Conservation (phyloP, 2,329 filamentous ascomycete species). For the Ophiobolus disseminans region DNA sequence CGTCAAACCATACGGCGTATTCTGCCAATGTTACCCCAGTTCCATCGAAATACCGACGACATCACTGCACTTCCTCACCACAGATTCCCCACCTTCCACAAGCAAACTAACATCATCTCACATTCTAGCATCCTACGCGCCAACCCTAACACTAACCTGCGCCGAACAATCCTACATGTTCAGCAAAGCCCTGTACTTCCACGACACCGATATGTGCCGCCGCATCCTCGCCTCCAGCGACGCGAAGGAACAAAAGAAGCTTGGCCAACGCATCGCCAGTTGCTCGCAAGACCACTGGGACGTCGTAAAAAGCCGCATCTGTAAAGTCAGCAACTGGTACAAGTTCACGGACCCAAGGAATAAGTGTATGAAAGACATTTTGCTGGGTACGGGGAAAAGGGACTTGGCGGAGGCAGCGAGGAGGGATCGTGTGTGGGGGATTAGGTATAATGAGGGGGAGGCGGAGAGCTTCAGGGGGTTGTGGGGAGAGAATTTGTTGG, state of each 20-base stretch:
- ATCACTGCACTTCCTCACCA: constrained; percentile 13
- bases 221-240: constrained; percentile 53
- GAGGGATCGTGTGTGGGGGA: constrained; percentile 21
- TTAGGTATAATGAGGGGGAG: constrained; percentile 17
- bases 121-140: background rate
- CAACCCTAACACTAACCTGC: constrained; percentile 14
- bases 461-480: constrained; percentile 46
- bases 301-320: constrained; percentile 55
- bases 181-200: constrained; percentile 25
- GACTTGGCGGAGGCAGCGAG: constrained; percentile 64
- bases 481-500: constrained; percentile 70
- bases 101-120: background rate
- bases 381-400: constrained; percentile 60
- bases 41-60: constrained; percentile 52
- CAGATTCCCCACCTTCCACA: background rate
- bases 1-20: constrained; percentile 54
- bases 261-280: constrained; percentile 57
- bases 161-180: constrained; percentile 28
- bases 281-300: constrained; percentile 59
- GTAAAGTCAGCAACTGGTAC: constrained; percentile 57
- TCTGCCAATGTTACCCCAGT: constrained; percentile 63
- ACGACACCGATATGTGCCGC: constrained; percentile 40
- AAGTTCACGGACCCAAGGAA: constrained; percentile 58
- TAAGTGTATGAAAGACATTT: constrained; percentile 50
- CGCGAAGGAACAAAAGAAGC: constrained; percentile 53